Conservation (phyloP, 345 rosid species). For the Odontarrhena argentea region DNA sequence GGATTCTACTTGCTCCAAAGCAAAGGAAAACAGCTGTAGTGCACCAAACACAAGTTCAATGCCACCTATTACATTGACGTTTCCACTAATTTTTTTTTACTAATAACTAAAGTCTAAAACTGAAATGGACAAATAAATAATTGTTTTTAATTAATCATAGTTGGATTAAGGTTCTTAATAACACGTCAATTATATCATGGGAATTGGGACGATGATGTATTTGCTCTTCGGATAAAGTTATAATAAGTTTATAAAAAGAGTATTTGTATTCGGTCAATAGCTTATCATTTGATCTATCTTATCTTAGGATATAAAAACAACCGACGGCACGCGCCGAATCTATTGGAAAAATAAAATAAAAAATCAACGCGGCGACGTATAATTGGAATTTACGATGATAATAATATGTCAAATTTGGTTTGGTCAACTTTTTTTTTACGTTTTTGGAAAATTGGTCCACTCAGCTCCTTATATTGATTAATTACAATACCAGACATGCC, state of each 20-base stretch:
- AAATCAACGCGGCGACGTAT: constrained; percentile 28
- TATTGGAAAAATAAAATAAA: neutral
- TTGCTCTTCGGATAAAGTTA: neutral
- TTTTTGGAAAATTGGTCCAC: constrained; percentile 14
- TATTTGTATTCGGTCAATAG: constrained; percentile 21
- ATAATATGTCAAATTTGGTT: constrained; percentile 21
- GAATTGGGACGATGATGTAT: constrained; percentile 12
- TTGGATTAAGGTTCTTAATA: constrained; percentile 36
- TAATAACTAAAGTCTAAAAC: constrained; percentile 9
- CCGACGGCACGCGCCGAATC: constrained; percentile 7
- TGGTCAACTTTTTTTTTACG: neutral
- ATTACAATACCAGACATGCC: too few species aligned
- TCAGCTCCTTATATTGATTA: neutral
- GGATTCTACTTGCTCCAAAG: constrained; percentile 38
- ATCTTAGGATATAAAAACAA: constrained; percentile 20
- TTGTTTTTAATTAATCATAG: neutral
- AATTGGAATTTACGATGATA: neutral
- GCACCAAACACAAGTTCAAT: constrained; percentile 11
- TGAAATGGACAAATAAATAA: neutral
- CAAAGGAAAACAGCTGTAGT: constrained; percentile 38
- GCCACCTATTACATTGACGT: constrained; percentile 41
- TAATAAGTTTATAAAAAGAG: constrained; percentile 3
- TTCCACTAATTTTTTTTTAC: constrained; percentile 27
- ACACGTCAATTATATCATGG: constrained; percentile 13
- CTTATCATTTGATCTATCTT: constrained; percentile 28